These are phyloP conservation scores for Lentinus brumalis DNA, from an alignment of 768 basidiomycete genomes.

Conservation along the genomic window DNA sequence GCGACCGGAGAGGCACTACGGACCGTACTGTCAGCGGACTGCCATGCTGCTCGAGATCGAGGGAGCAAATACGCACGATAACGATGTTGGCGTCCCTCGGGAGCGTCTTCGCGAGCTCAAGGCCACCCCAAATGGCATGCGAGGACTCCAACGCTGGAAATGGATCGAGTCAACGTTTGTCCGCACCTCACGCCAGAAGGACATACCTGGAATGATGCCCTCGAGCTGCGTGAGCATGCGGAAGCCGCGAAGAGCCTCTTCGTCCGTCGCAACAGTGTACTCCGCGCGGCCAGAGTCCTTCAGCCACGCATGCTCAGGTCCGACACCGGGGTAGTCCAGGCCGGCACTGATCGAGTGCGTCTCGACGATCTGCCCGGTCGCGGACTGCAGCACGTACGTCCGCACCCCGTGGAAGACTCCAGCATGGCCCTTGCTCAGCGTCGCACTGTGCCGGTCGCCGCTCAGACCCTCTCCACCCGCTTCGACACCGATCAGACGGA, in stretches of 20 bases:
- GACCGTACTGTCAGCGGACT: not conserved
- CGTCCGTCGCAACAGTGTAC: constrained; percentile 92
- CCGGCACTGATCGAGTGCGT: constrained; percentile 98
- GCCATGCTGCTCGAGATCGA: not conserved
- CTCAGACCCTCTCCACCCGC: constrained; percentile 97
- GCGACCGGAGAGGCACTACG: constrained; percentile 87
- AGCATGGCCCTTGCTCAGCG: constrained; percentile 85
- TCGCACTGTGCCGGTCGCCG: constrained; percentile 89
- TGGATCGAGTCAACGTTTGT: not conserved
- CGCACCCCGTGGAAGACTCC: constrained; percentile 96
- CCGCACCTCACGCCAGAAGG: not conserved
- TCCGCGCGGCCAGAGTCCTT: constrained; percentile 94
- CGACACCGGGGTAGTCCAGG: constrained; percentile 95
- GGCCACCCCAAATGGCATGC: constrained; percentile 92
- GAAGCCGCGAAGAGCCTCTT: constrained; percentile 92
- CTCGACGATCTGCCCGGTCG: constrained; percentile 57
- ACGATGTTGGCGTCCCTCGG: constrained; percentile 87
- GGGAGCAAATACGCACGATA: constrained; percentile 60
- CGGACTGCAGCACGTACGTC: constrained; percentile 91
- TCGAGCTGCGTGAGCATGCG: constrained; percentile 88
- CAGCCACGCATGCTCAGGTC: constrained; percentile 97
- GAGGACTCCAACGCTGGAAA: constrained; percentile 85
- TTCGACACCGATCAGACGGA: constrained; percentile 91
- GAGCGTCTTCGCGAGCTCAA: constrained; percentile 81
- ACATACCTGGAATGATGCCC: constrained; percentile 92